Base-by-base conservation (phyloP, 768 basidiomycete genomes). In the Erythrobasidium yunnanense region DNA sequence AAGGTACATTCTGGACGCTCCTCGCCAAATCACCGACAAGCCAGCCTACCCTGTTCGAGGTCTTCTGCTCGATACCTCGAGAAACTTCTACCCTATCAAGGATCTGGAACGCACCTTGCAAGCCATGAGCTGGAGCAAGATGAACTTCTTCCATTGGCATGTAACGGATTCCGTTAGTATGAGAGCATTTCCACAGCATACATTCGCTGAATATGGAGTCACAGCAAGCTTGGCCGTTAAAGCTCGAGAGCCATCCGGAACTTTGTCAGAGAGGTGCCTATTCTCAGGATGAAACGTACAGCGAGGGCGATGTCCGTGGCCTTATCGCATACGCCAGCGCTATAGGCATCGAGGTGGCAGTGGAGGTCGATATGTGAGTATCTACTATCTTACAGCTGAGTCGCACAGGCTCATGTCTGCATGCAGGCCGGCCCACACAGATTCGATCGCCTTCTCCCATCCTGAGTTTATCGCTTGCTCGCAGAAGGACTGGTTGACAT, bases 41-140 rank as follows among this genome's bases (percentile, higher is more conserved):
- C 69, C 69, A 1, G 57, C 67, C 3, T 70, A 68, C 20, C 65
- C 70, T 20, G 30, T 47, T 2, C 82, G 88, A 22, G 87, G 85
- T 7, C 80, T 88, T 62, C 82, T 89, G 82, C 80, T 90, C 13
- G 88, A 90, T 73, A 90, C 88, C 0, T 79, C 87, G 0, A 78
- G 88, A 25, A 85, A 88, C 76, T 90, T 78, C 83, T 85, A 63
- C 27, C 47, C 68, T 1, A 30, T 68, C 6, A 27, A 76, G 7
- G 85, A 85, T 71, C 83, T 87, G 73, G 78, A 83, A 72, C 79
- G 84, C 66, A 85, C 84, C 1, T 77, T 90, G 30, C 84, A 87
- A 70, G 83, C 85, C 1, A 87, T 88, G 85, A 83, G 83, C 70
- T 82, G 81, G 79, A 83, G 84, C 68, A 89, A 87, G 83, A 81